phyloP scores from a whole-genome alignment of 2,329 filamentous ascomycete genomes.

The Colletotrichum cereale region DNA sequence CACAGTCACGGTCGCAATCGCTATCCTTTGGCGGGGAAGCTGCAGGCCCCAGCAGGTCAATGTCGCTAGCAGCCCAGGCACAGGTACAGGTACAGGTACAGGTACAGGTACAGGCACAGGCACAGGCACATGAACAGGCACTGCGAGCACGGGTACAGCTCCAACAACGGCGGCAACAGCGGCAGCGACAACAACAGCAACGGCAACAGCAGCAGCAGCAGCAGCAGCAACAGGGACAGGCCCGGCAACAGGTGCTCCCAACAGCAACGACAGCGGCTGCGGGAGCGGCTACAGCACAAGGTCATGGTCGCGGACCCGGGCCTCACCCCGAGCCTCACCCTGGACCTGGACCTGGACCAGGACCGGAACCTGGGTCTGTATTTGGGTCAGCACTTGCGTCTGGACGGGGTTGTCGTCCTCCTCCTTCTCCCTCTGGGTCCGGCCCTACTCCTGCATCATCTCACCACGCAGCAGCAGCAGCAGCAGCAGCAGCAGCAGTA shows the following conservation, averaged over 20 bases:
- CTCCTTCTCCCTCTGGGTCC: conserved; percentile 2
- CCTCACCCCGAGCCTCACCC: background rate
- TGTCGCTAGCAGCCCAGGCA: conserved; percentile 33
- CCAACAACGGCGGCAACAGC: conserved; percentile 7
- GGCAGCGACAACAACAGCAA: background rate
- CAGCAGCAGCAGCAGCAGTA: background rate
- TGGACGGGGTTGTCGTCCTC: background rate
- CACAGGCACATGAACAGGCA: conserved; percentile 23
- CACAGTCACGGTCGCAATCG: conserved; percentile 27
- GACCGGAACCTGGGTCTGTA: background rate
- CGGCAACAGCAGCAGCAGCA: background rate
- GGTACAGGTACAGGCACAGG: conserved; percentile 28
- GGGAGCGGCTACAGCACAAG: background rate
- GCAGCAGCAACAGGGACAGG: conserved; percentile 1
- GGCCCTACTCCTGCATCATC: background rate
- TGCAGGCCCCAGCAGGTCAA: background rate
- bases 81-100: conserved; percentile 19
- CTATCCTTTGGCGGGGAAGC: conserved; percentile 27
- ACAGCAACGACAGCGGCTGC: background rate
- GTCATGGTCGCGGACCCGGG: background rate
- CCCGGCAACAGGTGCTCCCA: background rate
- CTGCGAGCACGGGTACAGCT: background rate
- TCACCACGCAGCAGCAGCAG: background rate
- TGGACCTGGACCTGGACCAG: background rate
- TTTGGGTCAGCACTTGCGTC: background rate